These are phyloP conservation scores for Cytospora mali DNA, from an alignment of 2,329 filamentous ascomycete species.

Conservation along the genomic window DNA sequence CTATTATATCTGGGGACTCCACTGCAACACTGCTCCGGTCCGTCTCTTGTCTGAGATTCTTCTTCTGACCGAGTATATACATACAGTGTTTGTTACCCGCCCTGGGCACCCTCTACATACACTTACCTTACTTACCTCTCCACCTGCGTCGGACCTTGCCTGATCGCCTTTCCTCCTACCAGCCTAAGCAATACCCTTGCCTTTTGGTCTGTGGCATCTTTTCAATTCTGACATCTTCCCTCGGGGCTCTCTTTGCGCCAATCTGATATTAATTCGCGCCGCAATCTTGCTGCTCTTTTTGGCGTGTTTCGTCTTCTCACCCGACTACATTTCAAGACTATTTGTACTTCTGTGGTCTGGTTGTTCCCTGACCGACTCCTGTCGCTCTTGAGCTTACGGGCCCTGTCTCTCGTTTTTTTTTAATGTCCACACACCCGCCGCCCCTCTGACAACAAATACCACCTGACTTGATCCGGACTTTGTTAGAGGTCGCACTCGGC, in stretches of 20 bases:
- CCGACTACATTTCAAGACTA: slow-evolving; percentile 1
- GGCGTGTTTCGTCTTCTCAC: neutral
- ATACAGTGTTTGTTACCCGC: slow-evolving; percentile 1
- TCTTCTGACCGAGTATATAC: neutral
- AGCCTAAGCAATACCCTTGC: slow-evolving; percentile 1
- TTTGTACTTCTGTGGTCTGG: neutral
- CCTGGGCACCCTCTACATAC: neutral
- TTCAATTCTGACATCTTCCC: neutral
- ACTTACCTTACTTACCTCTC: slow-evolving; percentile 5
- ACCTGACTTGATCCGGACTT: neutral
- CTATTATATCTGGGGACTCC: slow-evolving; percentile 13
- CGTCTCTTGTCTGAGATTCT: neutral
- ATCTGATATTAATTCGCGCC: slow-evolving; percentile 10
- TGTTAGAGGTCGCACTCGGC: neutral
- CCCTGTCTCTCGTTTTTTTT: slow-evolving; percentile 19
- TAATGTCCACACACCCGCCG: neutral
- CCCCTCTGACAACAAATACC: neutral
- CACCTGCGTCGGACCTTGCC: slow-evolving; percentile 8
- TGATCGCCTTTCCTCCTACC: neutral
- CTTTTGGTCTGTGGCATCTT: neutral
- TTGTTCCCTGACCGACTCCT: neutral
- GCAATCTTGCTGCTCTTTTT: slow-evolving; percentile 11
- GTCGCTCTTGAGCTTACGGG: neutral
- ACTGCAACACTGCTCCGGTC: neutral
- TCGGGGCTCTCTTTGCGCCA: neutral